Base-by-base conservation (phyloP, 164 flowering plant species). In the Annona cherimola region DNA sequence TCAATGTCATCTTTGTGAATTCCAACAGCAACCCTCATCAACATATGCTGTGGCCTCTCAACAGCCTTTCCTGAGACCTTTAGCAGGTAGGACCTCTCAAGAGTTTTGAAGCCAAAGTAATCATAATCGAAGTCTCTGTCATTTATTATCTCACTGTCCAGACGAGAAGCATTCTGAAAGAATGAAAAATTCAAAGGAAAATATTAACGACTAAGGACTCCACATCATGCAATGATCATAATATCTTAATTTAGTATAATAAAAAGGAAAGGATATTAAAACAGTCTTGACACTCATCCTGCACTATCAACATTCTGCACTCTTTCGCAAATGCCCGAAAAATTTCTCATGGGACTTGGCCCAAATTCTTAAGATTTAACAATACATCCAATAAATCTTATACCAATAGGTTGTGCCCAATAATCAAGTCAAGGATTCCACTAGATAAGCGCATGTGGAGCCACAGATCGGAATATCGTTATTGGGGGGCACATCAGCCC, bases 11-110 rank as follows among this genome's bases (percentile, higher is more conserved):
- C 87, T 81, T 92, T 96, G 83, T 93, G 99, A 76, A 96, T 92
- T 14, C 99, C 99, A 85, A 96, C 95, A 81, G 97, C 78, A 76
- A 96, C 99, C 77, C 99, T 87, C 99, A 96, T 96, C 84, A 96
- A 75, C 99, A 96, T 96, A 82, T 93, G 99, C 54, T 96, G 99
- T 63, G 99, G 99, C 78, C 99, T 87, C 75, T 96, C 99, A 3
- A 90, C 95, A 71, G 93, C 98, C 77, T 89, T 93, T 69, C 96
- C 97, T 71, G 87, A 82, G n/a, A 93, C 83, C 75, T 92, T 93
- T 73, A 96, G 76, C 66, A 93, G 97, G 82, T 96, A 96, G 20
- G 99, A 96, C 80, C 98, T 84, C 86, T 96, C 99, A 55, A 96
- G 97, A 63, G 99, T 93, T 82, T 96, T 96, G 78, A 96, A 96